These are phyloP conservation scores for Pseudonectria buxi DNA, from an alignment of 2,329 filamentous ascomycete genomes.

Conservation along the genomic window DNA sequence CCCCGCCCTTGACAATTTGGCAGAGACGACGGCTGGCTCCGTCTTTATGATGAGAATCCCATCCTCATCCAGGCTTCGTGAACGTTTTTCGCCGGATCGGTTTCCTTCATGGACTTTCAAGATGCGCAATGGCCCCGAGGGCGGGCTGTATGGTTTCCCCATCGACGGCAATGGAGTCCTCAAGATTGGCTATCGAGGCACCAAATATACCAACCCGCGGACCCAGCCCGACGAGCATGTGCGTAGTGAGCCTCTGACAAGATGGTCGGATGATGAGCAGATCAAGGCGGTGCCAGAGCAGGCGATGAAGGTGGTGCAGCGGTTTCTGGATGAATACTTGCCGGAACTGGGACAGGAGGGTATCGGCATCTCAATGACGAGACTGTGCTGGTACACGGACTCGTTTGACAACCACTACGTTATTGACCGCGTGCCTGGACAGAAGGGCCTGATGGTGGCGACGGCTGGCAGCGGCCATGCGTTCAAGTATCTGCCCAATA, in stretches of 20 bases:
- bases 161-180: constrained; percentile 33
- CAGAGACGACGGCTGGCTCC: too few relatives aligned
- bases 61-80: too few relatives aligned
- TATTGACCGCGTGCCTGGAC: constrained; percentile 36
- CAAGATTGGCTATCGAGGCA: constrained; percentile 43
- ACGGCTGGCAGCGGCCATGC: constrained; percentile 55
- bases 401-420: constrained; percentile 26
- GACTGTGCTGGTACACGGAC: constrained; percentile 25
- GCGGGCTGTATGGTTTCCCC: constrained; percentile 43
- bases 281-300: constrained; percentile 17
- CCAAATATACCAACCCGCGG: constrained; percentile 40
- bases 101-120: constrained; percentile 3
- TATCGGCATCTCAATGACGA: constrained; percentile 28
- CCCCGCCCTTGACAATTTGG: too few relatives aligned
- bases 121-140: constrained; percentile 18
- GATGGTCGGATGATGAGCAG: constrained; percentile 23
- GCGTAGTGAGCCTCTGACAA: constrained; percentile 33
- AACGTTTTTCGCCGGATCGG: too few relatives aligned
- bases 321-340: constrained; percentile 32
- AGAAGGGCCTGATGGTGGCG: constrained; percentile 52
- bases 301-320: constrained; percentile 20
- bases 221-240: constrained; percentile 26
- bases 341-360: constrained; percentile 32
- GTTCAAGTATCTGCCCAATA: constrained; percentile 53
- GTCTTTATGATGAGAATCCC: too few relatives aligned